Evolutionary conservation across 371 early-diverging fungal genomes (phyloP).

Genomic region (Amoeboradix gromovi): DNA sequence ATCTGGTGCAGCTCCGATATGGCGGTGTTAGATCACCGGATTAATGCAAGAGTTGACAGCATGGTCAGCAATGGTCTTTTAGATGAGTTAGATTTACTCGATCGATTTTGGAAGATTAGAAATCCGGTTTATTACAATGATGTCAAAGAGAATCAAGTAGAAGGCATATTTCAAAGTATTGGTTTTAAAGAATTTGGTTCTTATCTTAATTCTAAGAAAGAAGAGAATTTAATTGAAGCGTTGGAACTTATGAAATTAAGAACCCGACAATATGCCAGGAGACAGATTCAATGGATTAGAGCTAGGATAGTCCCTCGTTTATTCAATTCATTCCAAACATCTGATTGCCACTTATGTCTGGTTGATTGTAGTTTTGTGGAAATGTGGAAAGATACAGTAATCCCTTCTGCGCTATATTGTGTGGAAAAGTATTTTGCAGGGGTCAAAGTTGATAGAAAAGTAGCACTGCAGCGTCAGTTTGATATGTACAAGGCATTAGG

Average conservation of each 20-base stretch:
- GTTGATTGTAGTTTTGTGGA: neutral
- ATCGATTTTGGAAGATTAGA: neutral
- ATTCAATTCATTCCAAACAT: neutral
- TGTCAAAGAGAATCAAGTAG: neutral
- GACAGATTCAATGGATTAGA: conserved; percentile 61
- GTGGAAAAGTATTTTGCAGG: neutral
- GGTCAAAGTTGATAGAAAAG: neutral
- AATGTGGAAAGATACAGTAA: neutral
- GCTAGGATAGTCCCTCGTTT: conserved; percentile 38
- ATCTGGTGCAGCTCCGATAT: neutral
- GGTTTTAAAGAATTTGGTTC: conserved; percentile 1
- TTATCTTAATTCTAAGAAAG: neutral
- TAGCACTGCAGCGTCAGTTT: neutral
- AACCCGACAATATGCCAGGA: conserved; percentile 57
- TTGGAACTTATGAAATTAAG: conserved; percentile 50
- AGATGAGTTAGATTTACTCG: neutral
- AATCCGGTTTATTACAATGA: neutral
- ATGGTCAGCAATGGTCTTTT: neutral
- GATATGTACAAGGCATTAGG: neutral
- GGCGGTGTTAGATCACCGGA: neutral
- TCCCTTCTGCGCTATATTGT: neutral
- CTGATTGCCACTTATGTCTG: neutral
- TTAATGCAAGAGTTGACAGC: neutral
- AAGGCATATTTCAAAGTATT: conserved; percentile 1
- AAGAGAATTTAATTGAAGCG: conserved; percentile 9